Conservation (phyloP, 768 basidiomycete species). For the Pholiota molesta region DNA sequence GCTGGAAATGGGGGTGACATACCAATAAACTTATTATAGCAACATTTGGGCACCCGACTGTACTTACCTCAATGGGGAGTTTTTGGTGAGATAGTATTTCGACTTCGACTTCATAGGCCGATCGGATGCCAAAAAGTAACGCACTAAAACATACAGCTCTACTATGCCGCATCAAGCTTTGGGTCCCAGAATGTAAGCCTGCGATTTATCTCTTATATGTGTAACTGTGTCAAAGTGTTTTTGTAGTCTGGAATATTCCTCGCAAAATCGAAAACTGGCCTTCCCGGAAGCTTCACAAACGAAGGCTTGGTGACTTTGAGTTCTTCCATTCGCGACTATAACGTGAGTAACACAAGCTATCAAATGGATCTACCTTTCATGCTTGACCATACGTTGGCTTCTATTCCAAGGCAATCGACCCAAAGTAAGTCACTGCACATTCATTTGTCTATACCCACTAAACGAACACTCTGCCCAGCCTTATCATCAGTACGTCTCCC, state of each 20-base stretch:
- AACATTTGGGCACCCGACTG: slow-evolving; percentile 43
- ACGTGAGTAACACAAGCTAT: slow-evolving; percentile 28
- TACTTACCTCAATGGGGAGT: slow-evolving; percentile 29
- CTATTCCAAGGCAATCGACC: slow-evolving; percentile 47
- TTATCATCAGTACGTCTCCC: slow-evolving; percentile 29
- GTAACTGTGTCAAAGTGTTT: not conserved
- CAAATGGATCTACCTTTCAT: not conserved
- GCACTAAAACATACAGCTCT: slow-evolving; percentile 34
- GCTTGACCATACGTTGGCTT: not conserved
- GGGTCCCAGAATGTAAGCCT: slow-evolving; percentile 46
- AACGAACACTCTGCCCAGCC: slow-evolving; percentile 18
- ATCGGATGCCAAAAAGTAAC: no score
- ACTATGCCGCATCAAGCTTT: slow-evolving; percentile 56
- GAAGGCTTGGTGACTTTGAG: slow-evolving; percentile 49
- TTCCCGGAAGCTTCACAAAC: slow-evolving; percentile 45
- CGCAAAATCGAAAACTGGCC: slow-evolving; percentile 49
- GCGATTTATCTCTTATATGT: not conserved
- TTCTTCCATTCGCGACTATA: slow-evolving; percentile 36
- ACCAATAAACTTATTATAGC: slow-evolving; percentile 3
- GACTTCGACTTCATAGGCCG: no score
- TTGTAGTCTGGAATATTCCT: slow-evolving; percentile 54
- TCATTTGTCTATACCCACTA: not conserved
- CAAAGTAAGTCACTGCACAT: slow-evolving; percentile 38
- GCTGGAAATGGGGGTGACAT: not conserved
- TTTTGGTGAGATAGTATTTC: slow-evolving; percentile 21